Evolutionary conservation across 2,329 filamentous ascomycete species (phyloP), one percentile per base, ranked within the genome.

Genomic region (Proliferodiscus dingleyae): DNA sequence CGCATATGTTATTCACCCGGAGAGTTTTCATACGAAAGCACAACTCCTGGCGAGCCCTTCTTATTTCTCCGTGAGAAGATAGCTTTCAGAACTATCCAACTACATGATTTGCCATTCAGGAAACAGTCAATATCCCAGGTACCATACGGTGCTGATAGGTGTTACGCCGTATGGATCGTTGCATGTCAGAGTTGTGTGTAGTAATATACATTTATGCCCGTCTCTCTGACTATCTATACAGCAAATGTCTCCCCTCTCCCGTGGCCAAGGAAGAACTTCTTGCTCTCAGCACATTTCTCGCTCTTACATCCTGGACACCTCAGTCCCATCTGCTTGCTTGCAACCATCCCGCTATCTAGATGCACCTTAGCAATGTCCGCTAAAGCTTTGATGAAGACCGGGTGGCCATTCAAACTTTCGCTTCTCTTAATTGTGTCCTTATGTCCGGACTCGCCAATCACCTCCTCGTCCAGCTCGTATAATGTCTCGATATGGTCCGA

Each of bases 401-500:
- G 85, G 65, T 80, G 94, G 44, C 88, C 93, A 61, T 98, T 98
- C 60, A 98, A 68, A 62, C 87, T 94, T 65, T 97, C 93, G 1
- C 85, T 88, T 46, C 93, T 80, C 73, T 94, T 95, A 52, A 98
- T 82, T 0, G 82, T 85, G 24, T 90, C 89, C 0, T 79, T 70
- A 60, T 87, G 80, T 11, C 85, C 82, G 1, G 79, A 88, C 66
- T 95, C 90, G 47, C 88, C 86, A 61, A 98, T 97, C 30, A 98
- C 89, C 68, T 98, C 93, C 59, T 88, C 76, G 65, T 98, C 93
- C 42, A 98, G 72, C 67, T 98, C 93, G 64, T 85, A 97, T 1
- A 98, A 73, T 0, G 93, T 98, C 70, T 98, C 93, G 56, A 98
- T 98, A 64, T 98, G 93, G 61, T 98, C 93, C n/a, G 88, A 95